Evolutionary conservation across 208 protist genomes (phyloP), one percentile per base, ranked within the genome.

Genomic region (Acanthamoeba castellanii): DNA sequence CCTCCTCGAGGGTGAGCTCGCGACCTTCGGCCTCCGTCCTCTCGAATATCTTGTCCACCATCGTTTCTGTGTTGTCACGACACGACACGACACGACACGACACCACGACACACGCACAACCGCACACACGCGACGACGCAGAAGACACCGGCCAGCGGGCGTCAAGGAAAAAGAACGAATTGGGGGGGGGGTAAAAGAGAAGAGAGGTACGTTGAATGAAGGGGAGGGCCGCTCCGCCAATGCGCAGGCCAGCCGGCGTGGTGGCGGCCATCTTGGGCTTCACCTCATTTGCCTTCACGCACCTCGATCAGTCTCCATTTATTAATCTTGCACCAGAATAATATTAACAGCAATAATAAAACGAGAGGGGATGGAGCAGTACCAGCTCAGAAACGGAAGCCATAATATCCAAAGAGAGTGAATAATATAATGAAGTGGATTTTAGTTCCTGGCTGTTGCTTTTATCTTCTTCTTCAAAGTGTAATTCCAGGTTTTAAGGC

Each of bases 21-120:
- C 37, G 78, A 20, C 78, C 78, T 25, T 85, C 47, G 18, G 37
- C 47, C 45, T 85, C 78, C 3, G 78, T 30, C 42, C 37, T 13
- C 78, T 85, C 47, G n/a, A 85, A 85, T 47, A 85, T 85, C 50
- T 85, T 85, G 25, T 85, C 47, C 20, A 85, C 78, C 42, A 61
- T 22, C 9, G 78, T 61, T 18, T 85, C 78, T 85, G 50, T 18
- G 59, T 22, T 4, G 59, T n/a, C n/a, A n/a, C n/a, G n/a, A n/a
- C n/a, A n/a, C n/a, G n/a, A n/a, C n/a, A n/a, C n/a, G n/a, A n/a
- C n/a, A n/a, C n/a, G n/a, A n/a, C n/a, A n/a, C n/a, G n/a, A n/a
- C n/a, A n/a, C n/a, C n/a, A n/a, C n/a, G n/a, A n/a, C n/a, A n/a
- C n/a, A n/a, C n/a, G n/a, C n/a, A n/a, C n/a, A n/a, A n/a, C n/a